Conservation (phyloP, 1,284 basidiomycete species). For the Clitocybe nebularis region DNA sequence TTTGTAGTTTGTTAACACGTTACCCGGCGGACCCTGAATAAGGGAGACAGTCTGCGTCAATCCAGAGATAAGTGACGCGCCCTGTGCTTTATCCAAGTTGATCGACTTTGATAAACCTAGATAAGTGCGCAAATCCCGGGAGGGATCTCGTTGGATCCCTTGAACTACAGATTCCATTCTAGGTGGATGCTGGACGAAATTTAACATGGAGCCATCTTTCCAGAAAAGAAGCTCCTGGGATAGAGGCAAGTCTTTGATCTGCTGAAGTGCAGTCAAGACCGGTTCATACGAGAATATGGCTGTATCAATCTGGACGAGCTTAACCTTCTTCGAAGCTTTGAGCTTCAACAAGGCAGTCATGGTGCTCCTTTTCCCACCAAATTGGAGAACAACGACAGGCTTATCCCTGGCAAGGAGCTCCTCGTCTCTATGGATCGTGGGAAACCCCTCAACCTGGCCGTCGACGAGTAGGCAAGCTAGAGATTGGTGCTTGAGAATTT, state of each 20-base stretch:
- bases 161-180: conserved; percentile 25
- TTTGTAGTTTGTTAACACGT: conserved; percentile 10
- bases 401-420: conserved; percentile 41
- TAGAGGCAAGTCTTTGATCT: conserved; percentile 39
- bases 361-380: conserved; percentile 40
- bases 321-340: conserved; percentile 31
- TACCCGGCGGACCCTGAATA: conserved; percentile 67
- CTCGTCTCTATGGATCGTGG: conserved; percentile 51
- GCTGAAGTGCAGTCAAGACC: conserved; percentile 49
- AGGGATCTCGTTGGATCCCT: conserved; percentile 29
- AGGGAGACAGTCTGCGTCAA: conserved; percentile 52
- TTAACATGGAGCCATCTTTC: conserved; percentile 27
- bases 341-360: conserved; percentile 36
- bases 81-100: conserved; percentile 48
- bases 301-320: conserved; percentile 54
- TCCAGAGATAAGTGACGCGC: conserved; percentile 43
- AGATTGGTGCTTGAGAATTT: conserved; percentile 48
- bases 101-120: conserved; percentile 36
- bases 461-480: conserved; percentile 47
- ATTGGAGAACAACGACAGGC: conserved; percentile 48
- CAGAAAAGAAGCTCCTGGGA: conserved; percentile 49
- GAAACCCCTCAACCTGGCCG: conserved; percentile 46
- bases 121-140: conserved; percentile 36
- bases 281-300: conserved; percentile 62
- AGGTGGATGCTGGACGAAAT: conserved; percentile 13